These are phyloP conservation scores for Brassica nigra DNA, from an alignment of 345 rosid species.

Conservation along the genomic window DNA sequence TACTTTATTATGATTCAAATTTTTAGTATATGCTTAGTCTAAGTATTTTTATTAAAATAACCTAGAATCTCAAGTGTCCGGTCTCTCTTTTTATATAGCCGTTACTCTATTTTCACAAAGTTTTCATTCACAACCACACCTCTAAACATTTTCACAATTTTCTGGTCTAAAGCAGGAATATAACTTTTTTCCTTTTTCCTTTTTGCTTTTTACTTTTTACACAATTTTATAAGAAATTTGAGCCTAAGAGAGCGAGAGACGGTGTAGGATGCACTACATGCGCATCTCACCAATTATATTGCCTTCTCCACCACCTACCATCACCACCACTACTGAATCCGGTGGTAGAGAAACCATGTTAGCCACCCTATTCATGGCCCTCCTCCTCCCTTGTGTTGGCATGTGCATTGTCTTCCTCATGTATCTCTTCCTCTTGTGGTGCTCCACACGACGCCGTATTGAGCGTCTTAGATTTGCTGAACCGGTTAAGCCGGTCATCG, in stretches of 20 bases:
- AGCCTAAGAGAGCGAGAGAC: neutral
- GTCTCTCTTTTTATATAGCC: slow-evolving; percentile 26
- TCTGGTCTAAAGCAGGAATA: slow-evolving; percentile 4
- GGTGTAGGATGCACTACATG: slow-evolving; percentile 35
- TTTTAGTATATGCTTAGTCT: too few relatives aligned
- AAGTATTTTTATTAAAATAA: neutral
- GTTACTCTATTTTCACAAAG: slow-evolving; percentile 18
- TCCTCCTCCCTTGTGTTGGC: slow-evolving; percentile 71
- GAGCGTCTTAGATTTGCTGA: slow-evolving; percentile 14
- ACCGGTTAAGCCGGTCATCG: slow-evolving; percentile 39
- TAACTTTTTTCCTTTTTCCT: neutral
- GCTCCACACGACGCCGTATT: slow-evolving; percentile 35
- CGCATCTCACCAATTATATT: slow-evolving; percentile 17
- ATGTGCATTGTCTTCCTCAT: slow-evolving; percentile 61
- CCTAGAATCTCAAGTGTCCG: slow-evolving; percentile 13
- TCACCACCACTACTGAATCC: slow-evolving; percentile 25
- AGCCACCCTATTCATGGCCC: slow-evolving; percentile 58
- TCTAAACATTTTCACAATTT: slow-evolving; percentile 1
- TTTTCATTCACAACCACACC: slow-evolving; percentile 23
- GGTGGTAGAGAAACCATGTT: slow-evolving; percentile 43
- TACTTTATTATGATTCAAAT: too few relatives aligned
- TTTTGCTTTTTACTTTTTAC: neutral
- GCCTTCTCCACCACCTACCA: slow-evolving; percentile 27
- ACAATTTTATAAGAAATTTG: neutral
- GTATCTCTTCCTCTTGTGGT: slow-evolving; percentile 65